Evolutionary conservation across 208 protist genomes (phyloP).

Genomic region (Crithidia expoeki): DNA sequence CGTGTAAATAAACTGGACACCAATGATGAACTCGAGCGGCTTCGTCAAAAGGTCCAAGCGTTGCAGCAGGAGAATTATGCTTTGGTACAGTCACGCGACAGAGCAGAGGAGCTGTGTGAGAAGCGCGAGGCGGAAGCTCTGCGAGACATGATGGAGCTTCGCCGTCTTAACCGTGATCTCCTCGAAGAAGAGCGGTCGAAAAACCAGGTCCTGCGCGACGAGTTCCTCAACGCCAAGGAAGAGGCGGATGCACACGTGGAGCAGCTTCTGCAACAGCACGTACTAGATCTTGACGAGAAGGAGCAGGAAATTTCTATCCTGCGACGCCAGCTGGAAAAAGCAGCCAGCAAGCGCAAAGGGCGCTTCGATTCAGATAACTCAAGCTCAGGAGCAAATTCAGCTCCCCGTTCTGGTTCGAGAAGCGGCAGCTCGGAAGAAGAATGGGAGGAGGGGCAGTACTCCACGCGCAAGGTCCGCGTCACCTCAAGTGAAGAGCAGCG

Average conservation of each 20-base stretch:
- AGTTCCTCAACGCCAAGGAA: slow-evolving; percentile 40
- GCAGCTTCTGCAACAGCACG: slow-evolving; percentile 52
- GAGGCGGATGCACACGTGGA: slow-evolving; percentile 54
- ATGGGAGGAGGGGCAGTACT: background rate
- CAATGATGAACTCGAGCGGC: slow-evolving; percentile 51
- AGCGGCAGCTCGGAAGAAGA: background rate
- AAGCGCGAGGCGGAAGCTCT: slow-evolving; percentile 73
- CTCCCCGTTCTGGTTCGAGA: background rate
- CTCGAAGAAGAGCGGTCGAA: slow-evolving; percentile 66
- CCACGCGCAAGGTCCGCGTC: slow-evolving; percentile 2
- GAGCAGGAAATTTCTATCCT: slow-evolving; percentile 56
- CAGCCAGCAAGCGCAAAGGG: slow-evolving; percentile 25
- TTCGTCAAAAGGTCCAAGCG: slow-evolving; percentile 53
- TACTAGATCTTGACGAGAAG: slow-evolving; percentile 40
- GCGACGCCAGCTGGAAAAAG: slow-evolving; percentile 49
- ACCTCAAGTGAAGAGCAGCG: slow-evolving; percentile 25
- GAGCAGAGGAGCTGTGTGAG: slow-evolving; percentile 78
- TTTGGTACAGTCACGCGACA: slow-evolving; percentile 69
- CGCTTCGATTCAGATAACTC: slow-evolving; percentile 35
- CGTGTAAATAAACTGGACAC: slow-evolving; percentile 34
- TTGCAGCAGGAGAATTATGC: slow-evolving; percentile 70
- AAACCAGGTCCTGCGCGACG: slow-evolving; percentile 41
- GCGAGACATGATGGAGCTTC: slow-evolving; percentile 75
- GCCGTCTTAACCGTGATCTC: slow-evolving; percentile 58
- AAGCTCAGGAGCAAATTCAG: slow-evolving; percentile 13